Base-by-base conservation (phyloP, 129 eudicot genomes). In the Lonicera japonica region DNA sequence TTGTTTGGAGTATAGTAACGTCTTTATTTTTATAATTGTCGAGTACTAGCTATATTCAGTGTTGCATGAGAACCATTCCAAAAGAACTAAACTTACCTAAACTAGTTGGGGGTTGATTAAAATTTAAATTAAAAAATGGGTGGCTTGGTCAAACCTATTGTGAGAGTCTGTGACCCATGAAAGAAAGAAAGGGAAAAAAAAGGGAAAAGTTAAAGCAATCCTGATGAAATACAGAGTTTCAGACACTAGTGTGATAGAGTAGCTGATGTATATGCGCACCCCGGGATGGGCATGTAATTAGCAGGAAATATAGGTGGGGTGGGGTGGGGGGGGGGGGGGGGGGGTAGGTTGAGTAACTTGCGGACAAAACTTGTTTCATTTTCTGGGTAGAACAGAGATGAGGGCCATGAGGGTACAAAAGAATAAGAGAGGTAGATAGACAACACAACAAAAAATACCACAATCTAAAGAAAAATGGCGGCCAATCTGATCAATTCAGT, bases 71-170 rank as follows among this genome's bases (percentile, higher is more conserved):
- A n/a, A n/a, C n/a, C n/a, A n/a, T n/a, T n/a, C n/a, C n/a, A n/a
- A n/a, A n/a, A n/a, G n/a, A n/a, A n/a, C n/a, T n/a, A n/a, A n/a
- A n/a, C n/a, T n/a, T n/a, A n/a, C n/a, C n/a, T n/a, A n/a, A n/a
- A n/a, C n/a, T n/a, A n/a, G n/a, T n/a, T n/a, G n/a, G n/a, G n/a
- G n/a, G 36, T 52, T 21, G 5, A 60, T 54, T 60, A 56, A 65
- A 59, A 60, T 70, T 47, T 66, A 79, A 65, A 67, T 56, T 29
- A 1, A 29, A 66, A 16, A 17, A 3, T n/a, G 53, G 65, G 70
- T 82, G 86, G 70, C 82, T 58, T 54, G 92, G 97, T 90, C 97
- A 86, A 86, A 86, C 77, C 71, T 71, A 66, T 29, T 29, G 36
- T 29, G 36, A 29, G 6, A 29, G 6, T 58, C 24, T 55, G 22